Percentiles rank a stretch among this genome's conserved stretches.
Conservation (phyloP, 768 basidiomycete genomes). For the Phallus indusiatus region DNA sequence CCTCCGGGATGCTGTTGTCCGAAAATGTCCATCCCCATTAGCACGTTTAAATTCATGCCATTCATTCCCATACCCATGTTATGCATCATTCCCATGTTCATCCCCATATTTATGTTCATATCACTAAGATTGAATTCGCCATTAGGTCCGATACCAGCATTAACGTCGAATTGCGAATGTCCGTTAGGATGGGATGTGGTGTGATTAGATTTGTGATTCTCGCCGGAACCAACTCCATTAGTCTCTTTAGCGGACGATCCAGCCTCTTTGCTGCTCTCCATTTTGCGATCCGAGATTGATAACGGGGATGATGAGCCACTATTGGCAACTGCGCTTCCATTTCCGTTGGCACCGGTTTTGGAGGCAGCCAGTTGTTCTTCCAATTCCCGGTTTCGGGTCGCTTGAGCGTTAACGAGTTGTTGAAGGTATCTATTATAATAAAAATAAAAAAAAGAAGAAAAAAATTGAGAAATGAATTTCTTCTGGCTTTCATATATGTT, state of each 20-base stretch:
- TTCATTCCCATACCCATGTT: neutral
- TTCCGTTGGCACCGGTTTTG: conserved; percentile 15
- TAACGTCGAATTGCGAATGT: neutral
- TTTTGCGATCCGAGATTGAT: neutral
- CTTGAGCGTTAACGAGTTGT: conserved; percentile 75
- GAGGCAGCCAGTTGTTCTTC: conserved; percentile 57
- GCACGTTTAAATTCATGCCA: neutral
- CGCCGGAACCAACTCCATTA: neutral
- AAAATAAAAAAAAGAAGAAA: too few relatives aligned
- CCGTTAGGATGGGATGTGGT: neutral
- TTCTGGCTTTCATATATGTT: neutral
- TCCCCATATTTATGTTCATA: neutral
- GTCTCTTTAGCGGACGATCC: neutral
- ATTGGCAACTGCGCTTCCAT: neutral
- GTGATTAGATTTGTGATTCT: neutral
- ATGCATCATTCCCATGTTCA: neutral
- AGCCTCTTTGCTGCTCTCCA: neutral
- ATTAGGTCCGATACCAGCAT: neutral
- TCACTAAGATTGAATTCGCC: neutral
- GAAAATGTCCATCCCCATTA: neutral
- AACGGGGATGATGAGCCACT: neutral
- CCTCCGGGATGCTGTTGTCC: neutral
- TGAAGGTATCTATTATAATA: conserved; percentile 72
- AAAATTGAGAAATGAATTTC: neutral
- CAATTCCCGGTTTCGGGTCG: conserved; percentile 66